Evolutionary conservation across 306 rosid genomes (phyloP).

Genomic region (Vicia faba): DNA sequence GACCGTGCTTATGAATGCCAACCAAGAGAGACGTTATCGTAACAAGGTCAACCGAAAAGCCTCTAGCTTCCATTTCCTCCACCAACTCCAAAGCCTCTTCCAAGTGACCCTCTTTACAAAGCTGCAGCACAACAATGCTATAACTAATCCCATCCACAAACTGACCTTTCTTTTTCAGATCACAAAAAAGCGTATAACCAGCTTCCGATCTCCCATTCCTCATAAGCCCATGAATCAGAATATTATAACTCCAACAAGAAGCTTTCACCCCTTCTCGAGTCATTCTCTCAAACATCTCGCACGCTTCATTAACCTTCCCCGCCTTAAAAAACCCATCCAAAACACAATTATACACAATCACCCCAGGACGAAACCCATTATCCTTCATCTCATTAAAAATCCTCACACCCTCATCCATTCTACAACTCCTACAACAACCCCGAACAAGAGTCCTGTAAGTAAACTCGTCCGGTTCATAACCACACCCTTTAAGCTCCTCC

Average conservation of each 20-base stretch:
- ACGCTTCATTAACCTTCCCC: conserved; percentile 62
- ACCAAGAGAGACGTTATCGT: conserved; percentile 74
- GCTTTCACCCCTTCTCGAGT: conserved; percentile 71
- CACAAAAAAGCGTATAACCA: conserved; percentile 72
- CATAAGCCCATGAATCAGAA: conserved; percentile 74
- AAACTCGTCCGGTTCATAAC: conserved; percentile 69
- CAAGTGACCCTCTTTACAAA: conserved; percentile 73
- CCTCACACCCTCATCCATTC: conserved; percentile 59
- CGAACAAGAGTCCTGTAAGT: conserved; percentile 69
- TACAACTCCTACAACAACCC: conserved; percentile 66
- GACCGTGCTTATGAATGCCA: conserved; percentile 64
- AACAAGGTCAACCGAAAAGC: conserved; percentile 76
- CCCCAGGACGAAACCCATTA: conserved; percentile 55
- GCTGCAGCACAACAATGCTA: conserved; percentile 76
- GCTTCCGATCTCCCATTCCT: conserved; percentile 88
- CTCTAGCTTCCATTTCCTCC: conserved; percentile 93
- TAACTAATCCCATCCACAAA: conserved; percentile 79
- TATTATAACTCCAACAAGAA: conserved; percentile 72
- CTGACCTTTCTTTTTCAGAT: conserved; percentile 84
- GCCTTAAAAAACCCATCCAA: conserved; percentile 79
- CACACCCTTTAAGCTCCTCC: conserved; percentile 75
- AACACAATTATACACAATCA: conserved; percentile 69
- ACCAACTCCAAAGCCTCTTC: conserved; percentile 72
- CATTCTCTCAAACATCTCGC: conserved; percentile 88
- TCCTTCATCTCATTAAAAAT: conserved; percentile 69